Percentiles rank a stretch among this genome's conserved stretches.
Evolutionary conservation across 2,329 filamentous ascomycete species (phyloP).

Genomic region (Fusarium nelsonii): DNA sequence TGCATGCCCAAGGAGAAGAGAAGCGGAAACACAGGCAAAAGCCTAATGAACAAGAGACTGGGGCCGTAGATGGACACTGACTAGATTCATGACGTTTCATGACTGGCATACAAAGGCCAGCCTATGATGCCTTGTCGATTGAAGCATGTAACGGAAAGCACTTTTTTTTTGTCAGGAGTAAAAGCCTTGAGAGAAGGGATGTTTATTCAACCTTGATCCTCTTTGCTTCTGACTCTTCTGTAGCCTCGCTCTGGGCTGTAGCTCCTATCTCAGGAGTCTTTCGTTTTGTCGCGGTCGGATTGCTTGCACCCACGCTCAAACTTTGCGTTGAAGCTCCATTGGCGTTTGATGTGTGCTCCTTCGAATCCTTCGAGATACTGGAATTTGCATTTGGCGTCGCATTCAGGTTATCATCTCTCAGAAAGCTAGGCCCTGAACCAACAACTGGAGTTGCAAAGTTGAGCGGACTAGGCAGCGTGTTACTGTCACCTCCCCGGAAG

Average conservation of each 20-base stretch:
- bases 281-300: constrained; percentile 58
- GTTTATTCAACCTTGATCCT: constrained; percentile 64
- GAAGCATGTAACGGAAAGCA: constrained; percentile 24
- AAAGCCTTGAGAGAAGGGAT: neutral
- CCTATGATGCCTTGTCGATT: constrained; percentile 29
- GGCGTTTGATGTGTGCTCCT: constrained; percentile 9
- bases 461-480: constrained; percentile 90
- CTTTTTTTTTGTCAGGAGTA: constrained; percentile 20
- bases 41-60: constrained; percentile 23
- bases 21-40: constrained; percentile 26
- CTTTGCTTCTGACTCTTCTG: constrained; percentile 64
- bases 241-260: constrained; percentile 56
- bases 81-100: constrained; percentile 18
- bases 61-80: constrained; percentile 3
- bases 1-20: constrained; percentile 27
- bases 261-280: constrained; percentile 67
- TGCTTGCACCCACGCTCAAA: constrained; percentile 39
- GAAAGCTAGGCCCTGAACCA: constrained; percentile 71
- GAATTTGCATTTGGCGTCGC: constrained; percentile 32
- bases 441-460: constrained; percentile 89
- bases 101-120: constrained; percentile 37
- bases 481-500: constrained; percentile 77
- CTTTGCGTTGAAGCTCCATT: constrained; percentile 34
- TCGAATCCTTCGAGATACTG: constrained; percentile 17
- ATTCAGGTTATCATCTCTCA: constrained; percentile 65